Base-by-base conservation (phyloP, 345 rosid genomes). In the Ceriops tagal region DNA sequence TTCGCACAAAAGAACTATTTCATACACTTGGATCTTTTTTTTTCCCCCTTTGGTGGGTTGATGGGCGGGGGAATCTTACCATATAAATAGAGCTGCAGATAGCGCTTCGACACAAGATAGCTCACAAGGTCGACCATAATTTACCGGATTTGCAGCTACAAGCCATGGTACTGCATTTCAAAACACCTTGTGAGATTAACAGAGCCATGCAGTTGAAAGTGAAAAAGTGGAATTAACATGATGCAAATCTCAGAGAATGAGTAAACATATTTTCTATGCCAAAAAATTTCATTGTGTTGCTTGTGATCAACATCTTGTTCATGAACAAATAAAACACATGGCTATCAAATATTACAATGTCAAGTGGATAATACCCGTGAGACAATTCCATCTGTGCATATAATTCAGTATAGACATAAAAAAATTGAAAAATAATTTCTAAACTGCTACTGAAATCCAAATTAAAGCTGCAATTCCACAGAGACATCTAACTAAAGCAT, bases 131-230 rank as follows among this genome's bases (percentile, higher is more conserved):
- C 97, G 86, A 43, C 99, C 98, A 77, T 92, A 96, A 76, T 92
- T 96, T 68, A 92, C 99, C 10, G 97, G 98, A 82, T 92, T 96
- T 65, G 98, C 98, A 78, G 98, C 99, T 28, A 96, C 99, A 62
- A 96, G 90, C 98, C 99, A 92, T 7, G 98, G 99, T 65, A 92
- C 99, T 96, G 83, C 78, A 83, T 69, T 65, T 68, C 62, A 78
- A 58, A 73, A 18, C 5, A 67, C 32, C 19, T 16, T 56, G 22
- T 56, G 62, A 69, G 71, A 32, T 56, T 62, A 37, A 30, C 66
- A 62, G 13, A 62, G 66, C 21, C 9, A 37, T 8, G 27, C 28
- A 22, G 27, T 52, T 34, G 56, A 66, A 28, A 49, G 49, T 31
- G 47, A 47, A 20, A 9, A 24, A 24, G 46, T 39, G 46, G 46